phyloP scores from a whole-genome alignment of 2,329 filamentous ascomycete genomes.

The Sporothrix humicola region DNA sequence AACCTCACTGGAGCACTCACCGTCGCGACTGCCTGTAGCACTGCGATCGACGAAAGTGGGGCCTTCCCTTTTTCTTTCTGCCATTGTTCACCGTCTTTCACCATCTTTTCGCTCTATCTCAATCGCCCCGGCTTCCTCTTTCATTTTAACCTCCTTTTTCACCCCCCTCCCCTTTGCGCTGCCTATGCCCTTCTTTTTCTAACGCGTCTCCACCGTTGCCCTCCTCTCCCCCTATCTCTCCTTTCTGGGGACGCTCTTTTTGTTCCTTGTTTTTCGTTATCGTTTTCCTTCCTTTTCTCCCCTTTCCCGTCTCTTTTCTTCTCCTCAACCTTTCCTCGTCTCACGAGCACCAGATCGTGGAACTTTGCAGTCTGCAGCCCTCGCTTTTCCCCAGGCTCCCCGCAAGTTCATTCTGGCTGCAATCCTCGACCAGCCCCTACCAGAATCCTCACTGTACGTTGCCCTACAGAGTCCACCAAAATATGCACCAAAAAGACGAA shows the following conservation, averaged over 20 bases:
- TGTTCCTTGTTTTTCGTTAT: not conserved
- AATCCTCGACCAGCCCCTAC: not conserved
- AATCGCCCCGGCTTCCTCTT: constrained; percentile 12
- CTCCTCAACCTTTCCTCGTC: not conserved
- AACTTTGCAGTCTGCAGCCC: constrained; percentile 4
- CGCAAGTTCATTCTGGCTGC: constrained; percentile 18
- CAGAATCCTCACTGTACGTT: constrained; percentile 4
- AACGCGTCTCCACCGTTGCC: constrained; percentile 36
- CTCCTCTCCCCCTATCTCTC: constrained; percentile 37
- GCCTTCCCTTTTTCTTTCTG: constrained; percentile 26
- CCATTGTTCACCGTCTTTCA: constrained; percentile 28
- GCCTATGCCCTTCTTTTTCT: constrained; percentile 29
- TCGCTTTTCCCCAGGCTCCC: not conserved
- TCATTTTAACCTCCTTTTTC: constrained; percentile 33
- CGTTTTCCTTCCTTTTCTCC: constrained; percentile 8
- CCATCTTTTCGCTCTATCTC: constrained; percentile 20
- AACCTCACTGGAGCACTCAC: too few relatives aligned
- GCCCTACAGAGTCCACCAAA: not conserved
- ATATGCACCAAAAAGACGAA: too few relatives aligned
- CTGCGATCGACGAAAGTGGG: constrained; percentile 23
- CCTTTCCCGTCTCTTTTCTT: not conserved
- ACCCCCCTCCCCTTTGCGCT: not conserved
- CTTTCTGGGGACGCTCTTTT: constrained; percentile 19
- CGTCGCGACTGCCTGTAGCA: too few relatives aligned
- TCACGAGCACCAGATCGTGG: not conserved